phyloP scores from a whole-genome alignment of 2,329 filamentous ascomycete species.

The Mariannaea elegans region DNA sequence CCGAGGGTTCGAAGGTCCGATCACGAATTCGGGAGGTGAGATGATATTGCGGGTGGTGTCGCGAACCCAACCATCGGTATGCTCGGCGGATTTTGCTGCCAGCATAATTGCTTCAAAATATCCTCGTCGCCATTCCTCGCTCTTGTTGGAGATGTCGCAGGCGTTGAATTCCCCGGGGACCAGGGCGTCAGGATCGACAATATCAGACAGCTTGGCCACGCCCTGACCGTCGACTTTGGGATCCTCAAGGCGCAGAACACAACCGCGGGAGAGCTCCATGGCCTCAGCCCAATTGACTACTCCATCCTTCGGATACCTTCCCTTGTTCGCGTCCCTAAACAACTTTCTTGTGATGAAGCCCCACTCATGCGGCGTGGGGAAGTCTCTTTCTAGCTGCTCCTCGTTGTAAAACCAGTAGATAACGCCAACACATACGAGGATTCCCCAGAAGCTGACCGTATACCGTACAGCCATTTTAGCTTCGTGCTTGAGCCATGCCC shows the following conservation, averaged over 20 bases:
- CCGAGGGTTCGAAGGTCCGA: conserved; percentile 84
- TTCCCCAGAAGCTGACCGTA: conserved; percentile 71
- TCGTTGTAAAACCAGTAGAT: conserved; percentile 74
- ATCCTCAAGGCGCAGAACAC: conserved; percentile 76
- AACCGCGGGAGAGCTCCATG: conserved; percentile 65
- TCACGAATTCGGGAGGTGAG: conserved; percentile 77
- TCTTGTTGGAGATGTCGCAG: conserved; percentile 77
- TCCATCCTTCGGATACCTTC: conserved; percentile 62
- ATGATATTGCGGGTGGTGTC: conserved; percentile 73
- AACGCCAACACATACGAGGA: conserved; percentile 66
- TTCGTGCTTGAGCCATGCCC: conserved; percentile 75
- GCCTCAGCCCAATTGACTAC: conserved; percentile 74
- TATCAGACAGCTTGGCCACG: conserved; percentile 59
- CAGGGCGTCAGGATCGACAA: conserved; percentile 75
- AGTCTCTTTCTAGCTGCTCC: conserved; percentile 77
- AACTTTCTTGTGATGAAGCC: conserved; percentile 73
- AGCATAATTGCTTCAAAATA: conserved; percentile 87
- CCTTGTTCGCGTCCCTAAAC: conserved; percentile 70
- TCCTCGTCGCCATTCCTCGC: conserved; percentile 84
- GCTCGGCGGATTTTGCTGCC: conserved; percentile 78
- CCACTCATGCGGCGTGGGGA: conserved; percentile 88
- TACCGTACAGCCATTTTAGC: conserved; percentile 75
- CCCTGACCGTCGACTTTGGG: conserved; percentile 72
- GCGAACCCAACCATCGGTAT: conserved; percentile 80
- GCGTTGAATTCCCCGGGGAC: conserved; percentile 71